Evolutionary conservation across 2,329 filamentous ascomycete species (phyloP).

Genomic region (Sphaerostilbella broomeana): DNA sequence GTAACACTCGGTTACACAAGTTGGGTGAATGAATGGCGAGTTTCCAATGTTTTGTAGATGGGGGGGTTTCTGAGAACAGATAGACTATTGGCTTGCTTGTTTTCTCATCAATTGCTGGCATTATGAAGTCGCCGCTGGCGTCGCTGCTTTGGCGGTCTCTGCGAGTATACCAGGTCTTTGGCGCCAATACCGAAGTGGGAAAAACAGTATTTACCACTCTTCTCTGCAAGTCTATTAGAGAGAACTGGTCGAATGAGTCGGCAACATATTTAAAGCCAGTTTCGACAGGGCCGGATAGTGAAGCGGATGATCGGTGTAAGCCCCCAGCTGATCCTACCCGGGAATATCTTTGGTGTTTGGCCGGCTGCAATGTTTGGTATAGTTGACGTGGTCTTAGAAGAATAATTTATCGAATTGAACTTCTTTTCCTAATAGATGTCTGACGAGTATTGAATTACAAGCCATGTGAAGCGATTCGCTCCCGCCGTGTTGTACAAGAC

Average conservation of each 20-base stretch:
- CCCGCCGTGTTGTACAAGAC: constrained; percentile 44
- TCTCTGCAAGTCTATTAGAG: constrained; percentile 56
- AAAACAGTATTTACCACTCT: constrained; percentile 76
- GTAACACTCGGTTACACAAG: no score
- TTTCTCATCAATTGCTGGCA: no score
- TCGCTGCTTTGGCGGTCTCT: constrained; percentile 62
- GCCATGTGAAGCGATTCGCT: constrained; percentile 57
- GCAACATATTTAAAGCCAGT: constrained; percentile 73
- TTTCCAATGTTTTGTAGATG: no score
- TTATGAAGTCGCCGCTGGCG: constrained; percentile 38
- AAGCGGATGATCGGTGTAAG: constrained; percentile 63
- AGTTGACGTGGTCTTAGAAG: not conserved
- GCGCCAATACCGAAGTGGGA: constrained; percentile 77
- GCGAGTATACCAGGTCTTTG: constrained; percentile 68
- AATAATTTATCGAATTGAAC: not conserved
- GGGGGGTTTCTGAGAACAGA: no score
- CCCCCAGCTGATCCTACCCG: constrained; percentile 1
- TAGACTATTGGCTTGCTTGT: no score
- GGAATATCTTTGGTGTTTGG: no score
- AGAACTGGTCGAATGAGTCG: constrained; percentile 37
- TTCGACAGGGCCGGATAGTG: constrained; percentile 63
- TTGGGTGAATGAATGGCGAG: no score
- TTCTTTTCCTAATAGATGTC: not conserved
- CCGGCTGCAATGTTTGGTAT: no score
- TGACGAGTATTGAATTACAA: constrained; percentile 25